Evolutionary conservation across 306 rosid genomes (phyloP), one percentile per base, ranked within the genome.

Genomic region (Quercus gilva): DNA sequence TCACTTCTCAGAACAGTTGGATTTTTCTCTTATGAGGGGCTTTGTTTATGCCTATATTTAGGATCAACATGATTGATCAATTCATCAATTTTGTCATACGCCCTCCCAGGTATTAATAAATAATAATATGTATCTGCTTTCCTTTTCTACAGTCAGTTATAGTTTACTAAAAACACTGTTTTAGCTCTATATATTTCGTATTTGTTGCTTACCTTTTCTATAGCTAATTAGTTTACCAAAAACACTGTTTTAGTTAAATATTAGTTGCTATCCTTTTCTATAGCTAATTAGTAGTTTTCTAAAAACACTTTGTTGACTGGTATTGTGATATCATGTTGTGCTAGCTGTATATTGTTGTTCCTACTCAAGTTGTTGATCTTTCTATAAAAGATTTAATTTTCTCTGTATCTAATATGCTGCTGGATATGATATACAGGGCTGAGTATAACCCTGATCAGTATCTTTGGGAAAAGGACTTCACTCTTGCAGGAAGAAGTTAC

Each of bases 31-130:
- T 41, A 79, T 85, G 89, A 85, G 86, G 94, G 85, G 89, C 82
- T 81, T 89, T 76, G 71, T 85, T 84, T 74, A 83, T 80, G 81
- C 84, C 69, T 80, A 74, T 76, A 12, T 76, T 76, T 59, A 26
- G 74, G 81, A 82, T 83, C 85, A 83, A 88, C 77, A 95, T 95
- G 99, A 95, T 95, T 60, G 97, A 95, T 28, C 99, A 95, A 82
- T 95, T 95, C 86, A 88, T 95, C 84, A 93, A 91, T 83, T 95
- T 91, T 65, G 88, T 95, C 33, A 91, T 95, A 93, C 98, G 99
- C 61, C 99, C 99, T 76, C 99, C 99, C 75, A 95, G 99, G 99
- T 95, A 41, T 8, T 41, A 8, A 41, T 41, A 41, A 41, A 41
- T 41, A 41, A 84, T 68, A 68, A 5, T 68, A 55, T 80, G 17